Evolutionary conservation across 441 rosid species (phyloP).

Genomic region (Gossypium aridum): DNA sequence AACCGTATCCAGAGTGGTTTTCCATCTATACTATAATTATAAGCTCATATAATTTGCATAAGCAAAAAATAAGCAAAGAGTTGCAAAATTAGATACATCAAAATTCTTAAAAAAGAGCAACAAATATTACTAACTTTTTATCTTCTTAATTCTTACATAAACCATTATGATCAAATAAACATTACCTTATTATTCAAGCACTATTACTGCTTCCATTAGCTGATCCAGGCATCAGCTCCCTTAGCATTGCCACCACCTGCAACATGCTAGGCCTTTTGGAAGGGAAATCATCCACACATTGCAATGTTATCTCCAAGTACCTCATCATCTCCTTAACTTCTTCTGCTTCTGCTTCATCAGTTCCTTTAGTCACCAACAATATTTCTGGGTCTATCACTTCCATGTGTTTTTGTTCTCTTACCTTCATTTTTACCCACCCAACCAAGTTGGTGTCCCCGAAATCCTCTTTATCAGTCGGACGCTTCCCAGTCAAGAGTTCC

Average conservation of each 20-base stretch:
- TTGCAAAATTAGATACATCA: conserved; percentile 26
- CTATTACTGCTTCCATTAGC: conserved; percentile 49
- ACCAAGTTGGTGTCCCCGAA: conserved; percentile 95
- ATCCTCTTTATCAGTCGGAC: conserved; percentile 94
- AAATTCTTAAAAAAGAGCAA: conserved; percentile 10
- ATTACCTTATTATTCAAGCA: conserved; percentile 19
- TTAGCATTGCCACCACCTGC: conserved; percentile 82
- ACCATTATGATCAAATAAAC: conserved; percentile 2
- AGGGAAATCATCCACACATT: conserved; percentile 88
- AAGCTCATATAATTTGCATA: background rate
- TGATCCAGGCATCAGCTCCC: conserved; percentile 64
- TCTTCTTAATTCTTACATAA: conserved; percentile 14
- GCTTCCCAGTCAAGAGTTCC: conserved; percentile 81
- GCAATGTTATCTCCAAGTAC: conserved; percentile 74
- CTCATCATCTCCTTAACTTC: conserved; percentile 76
- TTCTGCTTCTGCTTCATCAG: conserved; percentile 49
- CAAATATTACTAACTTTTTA: conserved; percentile 17
- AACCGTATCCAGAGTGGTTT: background rate
- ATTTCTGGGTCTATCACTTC: conserved; percentile 84
- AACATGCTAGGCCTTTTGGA: conserved; percentile 87
- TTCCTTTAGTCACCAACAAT: conserved; percentile 33
- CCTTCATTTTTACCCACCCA: conserved; percentile 94
- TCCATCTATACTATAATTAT: background rate
- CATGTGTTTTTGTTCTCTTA: conserved; percentile 81
- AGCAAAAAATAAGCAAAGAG: conserved; percentile 6